Percentiles rank a stretch among this genome's conserved stretches.
Evolutionary conservation across 2,329 filamentous ascomycete species (phyloP).

Genomic region (Tolypocladium ovalisporum): DNA sequence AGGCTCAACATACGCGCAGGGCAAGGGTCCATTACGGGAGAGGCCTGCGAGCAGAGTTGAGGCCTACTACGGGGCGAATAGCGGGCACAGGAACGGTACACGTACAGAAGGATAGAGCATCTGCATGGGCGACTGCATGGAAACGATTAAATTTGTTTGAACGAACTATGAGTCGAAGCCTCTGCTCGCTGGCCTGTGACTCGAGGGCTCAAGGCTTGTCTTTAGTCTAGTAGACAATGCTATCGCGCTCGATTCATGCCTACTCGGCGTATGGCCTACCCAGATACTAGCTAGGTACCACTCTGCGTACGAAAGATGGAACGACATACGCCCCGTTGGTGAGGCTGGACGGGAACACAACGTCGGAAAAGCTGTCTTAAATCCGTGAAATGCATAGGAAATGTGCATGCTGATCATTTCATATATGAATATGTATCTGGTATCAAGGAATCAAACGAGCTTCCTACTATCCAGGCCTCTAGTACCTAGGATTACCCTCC

Average conservation of each 20-base stretch:
- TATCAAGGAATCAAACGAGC: background rate
- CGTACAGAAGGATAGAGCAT: slow-evolving; percentile 1
- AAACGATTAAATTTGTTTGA: slow-evolving; percentile 1
- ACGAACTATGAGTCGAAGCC: background rate
- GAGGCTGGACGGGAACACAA: background rate
- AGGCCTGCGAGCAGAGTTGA: background rate
- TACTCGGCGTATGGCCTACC: too few relatives aligned
- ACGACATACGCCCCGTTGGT: background rate
- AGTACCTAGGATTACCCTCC: background rate
- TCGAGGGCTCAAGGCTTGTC: background rate
- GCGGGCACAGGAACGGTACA: background rate
- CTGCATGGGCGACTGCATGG: slow-evolving; percentile 2
- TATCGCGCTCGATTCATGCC: background rate
- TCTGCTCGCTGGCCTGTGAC: background rate
- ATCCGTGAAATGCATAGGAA: background rate
- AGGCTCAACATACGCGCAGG: background rate
- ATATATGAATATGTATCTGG: background rate
- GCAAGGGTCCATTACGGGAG: background rate
- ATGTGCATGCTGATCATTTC: background rate
- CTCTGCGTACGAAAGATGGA: background rate
- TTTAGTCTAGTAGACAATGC: background rate
- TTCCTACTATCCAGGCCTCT: background rate
- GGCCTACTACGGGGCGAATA: background rate
- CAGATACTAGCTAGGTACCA: too few relatives aligned
- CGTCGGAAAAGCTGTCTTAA: background rate